A percentile compares a stretch with the other conserved stretches of the same genome.
Evolutionary conservation across 75 land plant species (phyloP).

Genomic region (Picea sitchensis): DNA sequence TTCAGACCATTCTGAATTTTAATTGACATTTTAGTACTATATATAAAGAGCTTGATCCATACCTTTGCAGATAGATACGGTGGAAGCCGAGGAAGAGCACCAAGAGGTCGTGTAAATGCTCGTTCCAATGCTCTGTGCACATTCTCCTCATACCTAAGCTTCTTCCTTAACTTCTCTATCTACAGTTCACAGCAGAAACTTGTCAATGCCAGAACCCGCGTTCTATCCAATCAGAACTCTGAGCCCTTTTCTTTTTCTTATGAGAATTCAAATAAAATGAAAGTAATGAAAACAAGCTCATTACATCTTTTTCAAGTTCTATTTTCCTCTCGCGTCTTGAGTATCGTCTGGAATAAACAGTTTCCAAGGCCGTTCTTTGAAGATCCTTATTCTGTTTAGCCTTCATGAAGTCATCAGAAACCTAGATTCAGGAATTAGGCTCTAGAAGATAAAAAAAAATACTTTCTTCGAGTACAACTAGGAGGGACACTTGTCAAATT

Average conservation of each 20-base stretch:
- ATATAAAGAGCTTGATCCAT: slow-evolving; percentile 2
- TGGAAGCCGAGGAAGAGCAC: slow-evolving; percentile 39
- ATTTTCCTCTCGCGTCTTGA: slow-evolving; percentile 10
- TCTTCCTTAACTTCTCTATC: slow-evolving; percentile 13
- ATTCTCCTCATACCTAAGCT: slow-evolving; percentile 30
- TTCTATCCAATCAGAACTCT: neutral
- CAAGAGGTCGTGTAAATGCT: slow-evolving; percentile 50
- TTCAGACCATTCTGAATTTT: neutral
- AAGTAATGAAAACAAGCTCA: neutral
- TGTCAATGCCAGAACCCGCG: neutral
- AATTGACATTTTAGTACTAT: neutral
- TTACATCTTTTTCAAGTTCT: slow-evolving; percentile 15
- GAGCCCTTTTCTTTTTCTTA: neutral
- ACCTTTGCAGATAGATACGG: slow-evolving; percentile 65
- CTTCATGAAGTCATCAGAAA: slow-evolving; percentile 7
- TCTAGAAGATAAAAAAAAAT: neutral
- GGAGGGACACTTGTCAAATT: neutral
- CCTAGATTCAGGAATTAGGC: neutral
- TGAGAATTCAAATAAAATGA: neutral
- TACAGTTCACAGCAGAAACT: neutral
- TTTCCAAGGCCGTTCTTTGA: neutral
- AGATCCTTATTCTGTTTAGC: neutral
- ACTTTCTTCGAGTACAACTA: neutral
- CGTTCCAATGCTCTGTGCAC: slow-evolving; percentile 48
- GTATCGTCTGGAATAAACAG: neutral